Evolutionary conservation across 139 green algal species (phyloP).

Genomic region (Volvox reticuliferus): DNA sequence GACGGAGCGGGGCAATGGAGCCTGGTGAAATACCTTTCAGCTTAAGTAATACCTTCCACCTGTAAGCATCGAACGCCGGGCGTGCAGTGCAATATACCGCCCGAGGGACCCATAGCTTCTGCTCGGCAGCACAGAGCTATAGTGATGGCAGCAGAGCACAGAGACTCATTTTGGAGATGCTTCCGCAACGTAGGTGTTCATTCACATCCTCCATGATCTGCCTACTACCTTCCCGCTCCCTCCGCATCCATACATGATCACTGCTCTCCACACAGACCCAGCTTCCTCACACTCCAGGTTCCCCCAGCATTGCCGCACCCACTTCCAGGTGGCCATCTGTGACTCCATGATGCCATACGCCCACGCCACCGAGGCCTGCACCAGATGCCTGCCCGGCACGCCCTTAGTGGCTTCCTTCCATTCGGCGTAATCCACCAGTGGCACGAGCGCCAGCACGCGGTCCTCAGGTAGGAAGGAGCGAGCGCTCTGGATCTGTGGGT

Average conservation of each 20-base stretch:
- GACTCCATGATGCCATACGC: constrained; percentile 28
- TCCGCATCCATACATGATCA: not conserved
- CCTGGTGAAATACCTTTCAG: no score
- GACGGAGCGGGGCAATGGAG: no score
- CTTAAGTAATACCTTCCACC: no score
- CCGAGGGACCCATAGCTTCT: no score
- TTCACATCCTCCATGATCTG: no score
- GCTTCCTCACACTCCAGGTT: not conserved
- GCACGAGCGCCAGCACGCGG: constrained; percentile 24
- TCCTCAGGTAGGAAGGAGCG: constrained; percentile 39
- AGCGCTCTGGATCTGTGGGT: constrained; percentile 21
- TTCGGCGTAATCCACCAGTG: constrained; percentile 27
- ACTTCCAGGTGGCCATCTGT: constrained; percentile 19
- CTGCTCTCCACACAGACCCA: not conserved
- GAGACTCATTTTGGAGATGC: not conserved
- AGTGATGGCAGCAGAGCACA: not conserved
- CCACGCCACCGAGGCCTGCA: constrained; percentile 35
- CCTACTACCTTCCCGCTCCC: not conserved
- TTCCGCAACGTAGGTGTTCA: no score
- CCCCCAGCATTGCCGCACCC: not conserved
- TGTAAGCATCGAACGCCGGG: no score
- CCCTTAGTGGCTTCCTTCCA: constrained; percentile 21
- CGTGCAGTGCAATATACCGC: no score
- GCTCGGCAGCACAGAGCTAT: no score
- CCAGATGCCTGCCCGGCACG: constrained; percentile 12